Evolutionary conservation across 2,329 filamentous ascomycete species (phyloP).

Genomic region (Aspergillus chevalieri): DNA sequence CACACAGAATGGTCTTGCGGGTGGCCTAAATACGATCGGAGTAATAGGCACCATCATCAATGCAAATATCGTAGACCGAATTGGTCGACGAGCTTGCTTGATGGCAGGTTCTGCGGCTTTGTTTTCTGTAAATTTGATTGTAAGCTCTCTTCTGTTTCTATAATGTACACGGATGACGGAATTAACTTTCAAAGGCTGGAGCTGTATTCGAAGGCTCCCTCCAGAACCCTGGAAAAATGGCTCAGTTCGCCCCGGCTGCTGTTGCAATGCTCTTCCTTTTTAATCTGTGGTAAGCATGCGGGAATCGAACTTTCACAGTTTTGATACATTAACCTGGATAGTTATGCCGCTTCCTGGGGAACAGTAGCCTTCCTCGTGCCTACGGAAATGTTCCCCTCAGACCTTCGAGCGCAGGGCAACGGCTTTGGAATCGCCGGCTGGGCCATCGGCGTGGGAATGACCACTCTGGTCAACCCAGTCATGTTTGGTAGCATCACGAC

Average conservation of each 20-base stretch:
- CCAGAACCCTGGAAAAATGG: constrained; percentile 28
- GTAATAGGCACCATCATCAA: constrained; percentile 48
- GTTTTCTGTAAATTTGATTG: constrained; percentile 39
- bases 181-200: constrained; percentile 27
- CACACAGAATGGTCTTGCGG: constrained; percentile 43
- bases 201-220: constrained; percentile 39
- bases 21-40: constrained; percentile 48
- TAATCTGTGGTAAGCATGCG: constrained; percentile 17
- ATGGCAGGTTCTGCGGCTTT: constrained; percentile 36
- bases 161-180: background rate
- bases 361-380: constrained; percentile 48
- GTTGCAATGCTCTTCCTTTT: constrained; percentile 45
- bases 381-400: constrained; percentile 53
- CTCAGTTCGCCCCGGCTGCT: constrained; percentile 40
- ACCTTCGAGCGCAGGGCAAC: constrained; percentile 54
- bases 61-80: constrained; percentile 46
- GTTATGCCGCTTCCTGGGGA: constrained; percentile 48
- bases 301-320: background rate
- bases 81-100: constrained; percentile 41
- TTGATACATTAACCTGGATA: background rate
- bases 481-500: constrained; percentile 45
- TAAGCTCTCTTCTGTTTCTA: constrained; percentile 8
- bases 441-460: constrained; percentile 54
- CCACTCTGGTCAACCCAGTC: constrained; percentile 47
- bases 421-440: constrained; percentile 55